Evolutionary conservation across 31 red algal genomes (phyloP), one percentile per base, ranked within the genome.

Genomic region (Endocladia muricata): DNA sequence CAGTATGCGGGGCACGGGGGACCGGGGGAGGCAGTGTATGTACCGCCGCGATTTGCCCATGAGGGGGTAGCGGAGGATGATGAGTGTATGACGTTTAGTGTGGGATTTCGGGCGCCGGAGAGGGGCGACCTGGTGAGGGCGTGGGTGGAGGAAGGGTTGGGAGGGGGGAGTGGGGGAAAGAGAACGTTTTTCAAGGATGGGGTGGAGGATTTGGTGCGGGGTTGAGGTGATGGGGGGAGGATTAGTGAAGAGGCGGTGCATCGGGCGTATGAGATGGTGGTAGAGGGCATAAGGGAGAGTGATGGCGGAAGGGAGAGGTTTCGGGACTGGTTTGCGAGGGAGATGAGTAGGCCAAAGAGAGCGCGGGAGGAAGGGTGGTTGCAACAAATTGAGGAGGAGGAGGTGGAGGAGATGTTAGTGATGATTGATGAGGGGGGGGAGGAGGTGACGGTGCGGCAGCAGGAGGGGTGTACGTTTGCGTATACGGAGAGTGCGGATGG

Each of bases 21-120:
- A n/a, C 88, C 93, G 19, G 94, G 94, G 4, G 94, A 97, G 56
- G 81, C 78, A 15, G 43, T 97, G 43, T 97, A 97, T 70, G 85
- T 97, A 25, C 89, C 94, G 48, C 89, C 88, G 4, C 79, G 94
- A 7, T 80, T 75, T 57, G 89, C 94, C 36, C 94, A 97, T 62
- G 88, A 91, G 42, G 85, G 90, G 7, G 61, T 82, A 6, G 67
- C 78, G 22, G 25, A 88, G 1, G 64, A 73, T 48, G 79, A 93
- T 33, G 57, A 89, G 36, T 92, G 94, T 42, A 85, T 97, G 59
- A 97, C 94, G 19, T 92, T 74, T 51, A 88, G 81, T 62, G 63
- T 97, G 15, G 94, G 94, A 0, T 84, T 92, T 73, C 89, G 94
- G 17, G 81, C 90, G n/a, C 94, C 94, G 8, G 43, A 75, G 0